Evolutionary conservation across 2,329 filamentous ascomycete genomes (phyloP).

Genomic region (Didymella segeticola): DNA sequence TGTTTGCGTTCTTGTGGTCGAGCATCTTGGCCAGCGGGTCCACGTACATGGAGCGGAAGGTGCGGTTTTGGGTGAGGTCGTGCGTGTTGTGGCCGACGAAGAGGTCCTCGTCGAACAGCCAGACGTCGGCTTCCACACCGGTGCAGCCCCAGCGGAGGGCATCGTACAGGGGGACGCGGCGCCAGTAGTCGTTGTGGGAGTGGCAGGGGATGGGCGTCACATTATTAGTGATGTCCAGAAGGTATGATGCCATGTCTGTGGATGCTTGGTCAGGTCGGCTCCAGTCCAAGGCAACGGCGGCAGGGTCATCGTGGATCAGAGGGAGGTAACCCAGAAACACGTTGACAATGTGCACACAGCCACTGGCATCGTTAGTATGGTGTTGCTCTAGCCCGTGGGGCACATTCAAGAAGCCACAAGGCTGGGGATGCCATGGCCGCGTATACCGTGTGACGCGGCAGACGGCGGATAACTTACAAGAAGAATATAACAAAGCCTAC

Average conservation of each 20-base stretch:
- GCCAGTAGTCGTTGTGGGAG: conserved; percentile 68
- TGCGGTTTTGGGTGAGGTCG: conserved; percentile 55
- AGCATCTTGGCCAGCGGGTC: conserved; percentile 59
- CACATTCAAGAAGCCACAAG: conserved; percentile 2
- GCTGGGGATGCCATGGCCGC: conserved; percentile 4
- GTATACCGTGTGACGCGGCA: conserved; percentile 5
- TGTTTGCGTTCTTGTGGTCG: conserved; percentile 56
- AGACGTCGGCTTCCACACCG: conserved; percentile 65
- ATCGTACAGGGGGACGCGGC: conserved; percentile 61
- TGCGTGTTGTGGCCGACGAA: conserved; percentile 62
- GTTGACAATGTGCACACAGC: conserved; percentile 52
- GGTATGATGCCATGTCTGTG: conserved; percentile 41
- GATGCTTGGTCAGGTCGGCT: conserved; percentile 46
- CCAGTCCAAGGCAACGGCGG: conserved; percentile 48
- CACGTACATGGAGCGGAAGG: conserved; percentile 60
- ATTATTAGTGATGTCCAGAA: conserved; percentile 59
- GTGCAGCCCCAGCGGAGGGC: conserved; percentile 62
- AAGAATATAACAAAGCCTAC: conserved; percentile 35
- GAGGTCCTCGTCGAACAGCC: conserved; percentile 61
- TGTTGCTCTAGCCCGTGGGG: neutral
- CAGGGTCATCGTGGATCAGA: conserved; percentile 46
- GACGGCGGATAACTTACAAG: conserved; percentile 40
- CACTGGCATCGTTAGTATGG: conserved; percentile 42
- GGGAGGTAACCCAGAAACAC: conserved; percentile 47
- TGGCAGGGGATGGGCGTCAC: conserved; percentile 60